Evolutionary conservation across 2,329 filamentous ascomycete species (phyloP).

Genomic region (Nemania sp.): DNA sequence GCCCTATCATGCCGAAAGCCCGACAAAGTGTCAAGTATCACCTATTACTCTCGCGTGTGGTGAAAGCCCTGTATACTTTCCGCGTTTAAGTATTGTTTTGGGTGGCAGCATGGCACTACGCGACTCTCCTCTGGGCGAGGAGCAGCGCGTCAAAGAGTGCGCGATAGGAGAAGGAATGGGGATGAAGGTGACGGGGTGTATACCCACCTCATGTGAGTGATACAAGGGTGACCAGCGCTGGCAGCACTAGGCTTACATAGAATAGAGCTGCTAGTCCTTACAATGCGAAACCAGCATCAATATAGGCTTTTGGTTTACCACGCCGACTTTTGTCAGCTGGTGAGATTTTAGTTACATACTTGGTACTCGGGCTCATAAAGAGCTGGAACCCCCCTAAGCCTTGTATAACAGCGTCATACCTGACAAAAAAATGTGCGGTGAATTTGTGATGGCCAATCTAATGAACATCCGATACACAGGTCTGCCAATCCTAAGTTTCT

Average conservation of each 20-base stretch:
- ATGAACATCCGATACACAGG: no score
- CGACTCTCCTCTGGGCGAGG: background rate
- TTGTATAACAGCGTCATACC: background rate
- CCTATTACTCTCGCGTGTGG: conserved; percentile 9
- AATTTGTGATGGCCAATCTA: no score
- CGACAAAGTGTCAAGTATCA: conserved; percentile 3
- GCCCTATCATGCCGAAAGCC: conserved; percentile 14
- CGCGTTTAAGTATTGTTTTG: conserved; percentile 17
- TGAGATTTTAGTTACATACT: background rate
- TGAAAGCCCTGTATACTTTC: conserved; percentile 16
- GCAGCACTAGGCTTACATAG: conserved; percentile 21
- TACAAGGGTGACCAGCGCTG: conserved; percentile 7
- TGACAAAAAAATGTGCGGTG: background rate
- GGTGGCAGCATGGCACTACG: background rate
- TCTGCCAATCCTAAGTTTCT: no score
- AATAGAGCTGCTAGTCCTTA: conserved; percentile 22
- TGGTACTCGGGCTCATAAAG: background rate
- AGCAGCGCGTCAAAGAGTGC: conserved; percentile 14
- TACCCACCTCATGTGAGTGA: conserved; percentile 19
- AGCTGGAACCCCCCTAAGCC: background rate
- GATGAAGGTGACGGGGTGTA: background rate
- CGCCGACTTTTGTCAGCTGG: background rate
- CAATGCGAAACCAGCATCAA: conserved; percentile 13
- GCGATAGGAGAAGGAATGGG: conserved; percentile 3
- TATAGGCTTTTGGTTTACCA: background rate